Evolutionary conservation across 73 alveolate species (phyloP).

Genomic region (Breviolum minutum): DNA sequence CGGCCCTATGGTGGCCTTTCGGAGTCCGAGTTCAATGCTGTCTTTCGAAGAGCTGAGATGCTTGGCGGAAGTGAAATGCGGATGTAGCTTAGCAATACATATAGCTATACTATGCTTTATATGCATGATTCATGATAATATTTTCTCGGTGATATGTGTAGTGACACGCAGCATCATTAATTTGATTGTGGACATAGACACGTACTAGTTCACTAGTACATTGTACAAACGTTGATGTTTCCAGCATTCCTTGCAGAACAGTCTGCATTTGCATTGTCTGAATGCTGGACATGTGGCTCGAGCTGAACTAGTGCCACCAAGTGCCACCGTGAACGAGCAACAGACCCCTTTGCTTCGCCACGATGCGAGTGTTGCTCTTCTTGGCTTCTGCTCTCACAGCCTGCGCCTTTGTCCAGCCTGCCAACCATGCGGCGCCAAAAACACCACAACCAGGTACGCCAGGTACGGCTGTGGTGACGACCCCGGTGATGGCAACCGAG

Average conservation of each 20-base stretch:
- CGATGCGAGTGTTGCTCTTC: slow-evolving; percentile 56
- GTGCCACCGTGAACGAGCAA: too few relatives aligned
- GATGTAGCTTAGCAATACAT: neutral
- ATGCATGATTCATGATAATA: neutral
- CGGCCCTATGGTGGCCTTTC: slow-evolving; percentile 64
- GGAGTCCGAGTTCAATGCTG: slow-evolving; percentile 33
- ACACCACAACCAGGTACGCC: neutral
- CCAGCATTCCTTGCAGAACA: neutral
- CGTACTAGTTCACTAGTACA: too few relatives aligned
- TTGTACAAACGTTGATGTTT: too few relatives aligned
- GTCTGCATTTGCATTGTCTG: neutral
- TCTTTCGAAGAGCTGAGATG: slow-evolving; percentile 55
- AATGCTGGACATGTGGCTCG: neutral
- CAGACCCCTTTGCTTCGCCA: neutral
- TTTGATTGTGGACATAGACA: neutral
- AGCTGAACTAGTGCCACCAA: too few relatives aligned
- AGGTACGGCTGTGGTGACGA: neutral
- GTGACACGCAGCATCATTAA: neutral
- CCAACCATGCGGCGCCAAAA: neutral
- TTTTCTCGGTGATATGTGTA: too few relatives aligned
- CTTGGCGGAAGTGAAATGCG: neutral
- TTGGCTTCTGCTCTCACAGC: slow-evolving; percentile 18
- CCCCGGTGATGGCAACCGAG: neutral
- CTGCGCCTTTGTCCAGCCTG: slow-evolving; percentile 35
- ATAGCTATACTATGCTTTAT: neutral